A percentile compares a stretch with the other conserved stretches of the same genome.
phyloP scores from a whole-genome alignment of 441 rosid genomes.

The Gossypium trilobum region DNA sequence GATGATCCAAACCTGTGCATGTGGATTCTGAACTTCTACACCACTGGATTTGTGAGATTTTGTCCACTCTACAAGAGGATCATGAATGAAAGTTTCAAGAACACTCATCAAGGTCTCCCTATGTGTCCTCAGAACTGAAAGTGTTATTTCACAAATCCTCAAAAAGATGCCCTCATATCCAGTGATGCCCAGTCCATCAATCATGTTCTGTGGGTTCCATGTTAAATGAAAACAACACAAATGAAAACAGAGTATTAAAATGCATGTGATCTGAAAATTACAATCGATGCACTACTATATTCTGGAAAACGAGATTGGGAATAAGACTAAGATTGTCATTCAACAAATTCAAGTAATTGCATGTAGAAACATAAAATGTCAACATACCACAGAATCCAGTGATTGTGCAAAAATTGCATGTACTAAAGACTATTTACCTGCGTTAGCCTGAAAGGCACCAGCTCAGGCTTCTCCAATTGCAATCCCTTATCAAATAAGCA shows the following conservation, averaged over 20 bases:
- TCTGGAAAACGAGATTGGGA: neutral
- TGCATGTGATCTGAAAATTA: neutral
- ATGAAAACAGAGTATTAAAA: neutral
- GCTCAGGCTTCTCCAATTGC: constrained; percentile 97
- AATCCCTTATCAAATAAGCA: constrained; percentile 97
- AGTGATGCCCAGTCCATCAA: constrained; percentile 96
- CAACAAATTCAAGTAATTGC: neutral
- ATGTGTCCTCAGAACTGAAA: constrained; percentile 78
- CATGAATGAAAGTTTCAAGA: constrained; percentile 95
- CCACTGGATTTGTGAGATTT: constrained; percentile 95
- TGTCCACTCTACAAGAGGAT: constrained; percentile 99
- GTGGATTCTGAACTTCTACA: constrained; percentile 96
- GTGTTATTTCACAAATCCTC: constrained; percentile 85
- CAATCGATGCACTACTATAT: neutral
- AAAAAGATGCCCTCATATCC: constrained; percentile 92
- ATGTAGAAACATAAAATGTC: neutral
- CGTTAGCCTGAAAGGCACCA: constrained; percentile 95
- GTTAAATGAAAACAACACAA: neutral
- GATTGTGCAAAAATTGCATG: neutral
- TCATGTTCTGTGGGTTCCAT: constrained; percentile 68
- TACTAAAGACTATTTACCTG: constrained; percentile 40
- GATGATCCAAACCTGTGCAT: constrained; percentile 69
- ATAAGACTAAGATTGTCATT: neutral
- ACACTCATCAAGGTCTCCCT: constrained; percentile 96
- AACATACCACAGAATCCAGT: neutral